phyloP scores from a whole-genome alignment of 306 rosid species.

The Dalbergia cultrata region DNA sequence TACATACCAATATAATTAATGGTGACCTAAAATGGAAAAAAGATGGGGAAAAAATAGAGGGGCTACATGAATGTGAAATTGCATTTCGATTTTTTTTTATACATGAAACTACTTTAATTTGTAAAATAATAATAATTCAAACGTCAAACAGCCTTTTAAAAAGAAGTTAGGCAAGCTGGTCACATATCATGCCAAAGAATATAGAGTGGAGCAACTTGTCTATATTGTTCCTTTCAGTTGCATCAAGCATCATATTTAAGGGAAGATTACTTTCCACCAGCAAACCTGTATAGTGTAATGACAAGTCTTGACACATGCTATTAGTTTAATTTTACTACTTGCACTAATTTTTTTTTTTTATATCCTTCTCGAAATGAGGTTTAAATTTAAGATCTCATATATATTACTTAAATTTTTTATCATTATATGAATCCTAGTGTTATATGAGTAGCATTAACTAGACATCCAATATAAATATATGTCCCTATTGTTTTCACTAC shows the following conservation, averaged over 20 bases:
- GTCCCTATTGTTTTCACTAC: constrained; percentile 30
- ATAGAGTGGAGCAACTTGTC: constrained; percentile 26
- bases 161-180: constrained; percentile 51
- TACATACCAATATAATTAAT: constrained; percentile 15
- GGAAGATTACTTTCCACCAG: constrained; percentile 2
- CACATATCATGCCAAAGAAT: constrained; percentile 40
- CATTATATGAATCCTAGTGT: too few relatives aligned
- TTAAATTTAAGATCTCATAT: too few relatives aligned
- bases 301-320: too few relatives aligned
- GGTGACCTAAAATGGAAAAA: background rate
- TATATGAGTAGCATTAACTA: too few relatives aligned
- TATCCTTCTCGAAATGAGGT: too few relatives aligned
- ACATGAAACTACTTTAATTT: background rate
- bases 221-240: constrained; percentile 32
- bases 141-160: constrained; percentile 20
- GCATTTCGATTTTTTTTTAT: constrained; percentile 31
- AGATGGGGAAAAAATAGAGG: background rate
- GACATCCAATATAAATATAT: background rate
- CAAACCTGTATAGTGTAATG: background rate
- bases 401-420: too few relatives aligned
- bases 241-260: constrained; percentile 5
- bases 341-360: background rate
- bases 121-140: constrained; percentile 1
- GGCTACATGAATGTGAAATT: constrained; percentile 18
- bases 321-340: background rate